Conservation (phyloP, 257 asterid genomes). For the Handroanthus guayacan region DNA sequence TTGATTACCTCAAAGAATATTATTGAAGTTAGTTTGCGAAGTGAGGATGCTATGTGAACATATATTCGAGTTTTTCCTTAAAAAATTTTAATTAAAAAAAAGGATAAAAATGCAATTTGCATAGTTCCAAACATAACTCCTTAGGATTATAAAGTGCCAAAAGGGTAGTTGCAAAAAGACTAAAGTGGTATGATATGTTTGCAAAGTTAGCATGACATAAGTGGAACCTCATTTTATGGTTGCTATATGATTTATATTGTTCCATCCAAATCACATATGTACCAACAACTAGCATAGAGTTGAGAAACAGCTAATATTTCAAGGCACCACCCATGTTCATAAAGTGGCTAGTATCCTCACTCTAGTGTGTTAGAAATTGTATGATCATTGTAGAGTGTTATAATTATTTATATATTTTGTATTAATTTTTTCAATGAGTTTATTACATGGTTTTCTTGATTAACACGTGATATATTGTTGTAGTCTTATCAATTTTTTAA, state of each 20-base stretch:
- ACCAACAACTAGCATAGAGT: not conserved
- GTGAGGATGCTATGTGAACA: no score
- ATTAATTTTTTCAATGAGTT: no score
- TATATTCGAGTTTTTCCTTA: no score
- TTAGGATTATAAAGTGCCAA: not conserved
- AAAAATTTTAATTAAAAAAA: no score
- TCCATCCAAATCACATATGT: not conserved
- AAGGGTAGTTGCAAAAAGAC: conserved; percentile 18
- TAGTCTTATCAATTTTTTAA: no score
- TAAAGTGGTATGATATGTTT: conserved; percentile 18
- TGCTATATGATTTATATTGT: not conserved
- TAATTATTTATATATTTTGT: no score
- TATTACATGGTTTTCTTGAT: no score
- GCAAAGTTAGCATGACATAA: not conserved
- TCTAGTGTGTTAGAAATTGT: no score
- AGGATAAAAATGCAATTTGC: not conserved
- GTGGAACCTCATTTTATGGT: not conserved
- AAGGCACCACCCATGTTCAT: not conserved
- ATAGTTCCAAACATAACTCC: not conserved
- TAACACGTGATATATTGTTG: no score
- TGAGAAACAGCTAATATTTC: not conserved
- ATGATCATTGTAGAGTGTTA: no score
- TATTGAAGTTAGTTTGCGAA: no score
- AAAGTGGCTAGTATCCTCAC: not conserved
- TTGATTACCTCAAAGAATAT: no score